phyloP scores from a whole-genome alignment of 495 filamentous ascomycete species.

The Aspergillus bridgeri region DNA sequence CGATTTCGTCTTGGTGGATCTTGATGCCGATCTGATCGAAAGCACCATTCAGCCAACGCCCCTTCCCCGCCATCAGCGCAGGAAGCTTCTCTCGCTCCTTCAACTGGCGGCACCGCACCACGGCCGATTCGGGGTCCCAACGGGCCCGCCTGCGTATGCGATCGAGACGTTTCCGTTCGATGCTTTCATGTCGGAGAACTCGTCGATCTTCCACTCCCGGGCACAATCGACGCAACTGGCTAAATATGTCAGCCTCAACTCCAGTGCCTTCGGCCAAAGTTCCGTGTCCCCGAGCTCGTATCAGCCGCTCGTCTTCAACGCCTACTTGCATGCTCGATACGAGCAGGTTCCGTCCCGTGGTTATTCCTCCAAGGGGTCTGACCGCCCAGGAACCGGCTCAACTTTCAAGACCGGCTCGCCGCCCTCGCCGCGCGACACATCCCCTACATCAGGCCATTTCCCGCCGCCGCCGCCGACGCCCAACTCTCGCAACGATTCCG shows the following conservation, averaged over 20 bases:
- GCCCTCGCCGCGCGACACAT: slow-evolving; percentile 69
- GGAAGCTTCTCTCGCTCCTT: slow-evolving; percentile 83
- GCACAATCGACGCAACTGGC: slow-evolving; percentile 68
- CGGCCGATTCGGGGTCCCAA: slow-evolving; percentile 77
- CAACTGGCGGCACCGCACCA: slow-evolving; percentile 90
- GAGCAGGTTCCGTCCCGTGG: slow-evolving; percentile 48
- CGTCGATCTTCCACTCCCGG: slow-evolving; percentile 68
- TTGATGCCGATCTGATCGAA: slow-evolving; percentile 86
- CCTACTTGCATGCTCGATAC: slow-evolving; percentile 74
- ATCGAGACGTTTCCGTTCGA: slow-evolving; percentile 89
- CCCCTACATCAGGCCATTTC: slow-evolving; percentile 77
- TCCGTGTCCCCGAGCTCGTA: slow-evolving; percentile 49
- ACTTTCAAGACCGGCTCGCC: slow-evolving; percentile 70
- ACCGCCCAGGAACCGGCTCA: slow-evolving; percentile 79
- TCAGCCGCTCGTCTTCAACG: slow-evolving; percentile 75
- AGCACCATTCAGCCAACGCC: slow-evolving; percentile 67
- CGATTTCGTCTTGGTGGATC: slow-evolving; percentile 90
- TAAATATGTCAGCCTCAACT: slow-evolving; percentile 84
- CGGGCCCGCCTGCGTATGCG: slow-evolving; percentile 89
- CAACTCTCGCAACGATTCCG: slow-evolving; percentile 84
- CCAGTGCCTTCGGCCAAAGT: slow-evolving; percentile 71
- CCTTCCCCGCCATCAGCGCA: slow-evolving; percentile 82
- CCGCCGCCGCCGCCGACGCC: slow-evolving; percentile 70
- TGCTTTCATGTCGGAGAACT: slow-evolving; percentile 81
- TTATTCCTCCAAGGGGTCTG: slow-evolving; percentile 51